Conservation (phyloP, 148 eudicot genomes). For the Heliamphora exappendiculata region DNA sequence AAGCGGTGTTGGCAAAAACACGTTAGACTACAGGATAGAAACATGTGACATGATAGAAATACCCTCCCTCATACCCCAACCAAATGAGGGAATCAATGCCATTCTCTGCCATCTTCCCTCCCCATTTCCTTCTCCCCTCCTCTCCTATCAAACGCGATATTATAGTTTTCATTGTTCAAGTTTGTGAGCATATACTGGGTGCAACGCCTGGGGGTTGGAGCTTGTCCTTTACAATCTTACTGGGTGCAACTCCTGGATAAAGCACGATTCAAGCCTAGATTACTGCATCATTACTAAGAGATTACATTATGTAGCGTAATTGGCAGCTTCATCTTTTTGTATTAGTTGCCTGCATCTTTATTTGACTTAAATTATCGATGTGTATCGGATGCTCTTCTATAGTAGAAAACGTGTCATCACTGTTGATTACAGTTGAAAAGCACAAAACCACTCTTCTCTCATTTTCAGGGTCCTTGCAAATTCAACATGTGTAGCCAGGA, state of each 20-base stretch:
- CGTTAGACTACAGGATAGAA: not conserved
- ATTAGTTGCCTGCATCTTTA: not conserved
- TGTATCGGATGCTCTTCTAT: not conserved
- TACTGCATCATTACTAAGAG: not conserved
- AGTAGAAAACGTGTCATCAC: not conserved
- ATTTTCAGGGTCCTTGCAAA: conserved; percentile 28
- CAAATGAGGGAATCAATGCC: not conserved
- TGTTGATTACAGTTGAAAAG: not conserved
- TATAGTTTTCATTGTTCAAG: not conserved
- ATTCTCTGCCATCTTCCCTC: not conserved
- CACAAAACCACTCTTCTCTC: not conserved
- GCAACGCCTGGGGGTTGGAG: not conserved
- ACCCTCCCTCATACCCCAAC: not conserved
- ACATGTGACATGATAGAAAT: not conserved
- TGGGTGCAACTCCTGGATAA: not conserved
- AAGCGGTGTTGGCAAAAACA: not conserved
- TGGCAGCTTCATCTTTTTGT: not conserved
- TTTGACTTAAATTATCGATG: not conserved
- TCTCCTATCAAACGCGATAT: not conserved
- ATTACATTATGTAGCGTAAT: not conserved
- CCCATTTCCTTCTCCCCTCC: too few species aligned
- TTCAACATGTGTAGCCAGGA: conserved; percentile 27
- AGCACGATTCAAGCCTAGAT: not conserved
- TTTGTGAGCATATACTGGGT: not conserved
- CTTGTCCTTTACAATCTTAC: not conserved